Conservation (phyloP, 768 basidiomycete species). For the Suillus variegatus region DNA sequence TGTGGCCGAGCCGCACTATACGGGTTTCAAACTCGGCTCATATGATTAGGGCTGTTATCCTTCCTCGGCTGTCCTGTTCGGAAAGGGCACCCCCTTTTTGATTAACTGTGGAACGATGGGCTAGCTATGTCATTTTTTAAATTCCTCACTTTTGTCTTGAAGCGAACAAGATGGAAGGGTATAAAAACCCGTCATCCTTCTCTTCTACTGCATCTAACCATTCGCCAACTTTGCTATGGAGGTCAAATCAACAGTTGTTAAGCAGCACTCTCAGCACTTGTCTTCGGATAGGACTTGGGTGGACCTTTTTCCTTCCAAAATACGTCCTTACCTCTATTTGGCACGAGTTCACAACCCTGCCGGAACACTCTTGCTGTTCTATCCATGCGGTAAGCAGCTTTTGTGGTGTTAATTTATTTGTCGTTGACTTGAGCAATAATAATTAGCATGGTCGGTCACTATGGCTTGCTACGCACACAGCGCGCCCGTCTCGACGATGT, state of each 20-base stretch:
- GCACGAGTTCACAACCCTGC: neutral
- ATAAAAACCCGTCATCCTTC: neutral
- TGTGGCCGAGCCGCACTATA: no score
- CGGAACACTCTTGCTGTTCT: neutral
- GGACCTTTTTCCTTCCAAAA: neutral
- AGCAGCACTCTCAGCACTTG: neutral
- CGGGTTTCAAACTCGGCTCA: no score
- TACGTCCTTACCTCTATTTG: neutral
- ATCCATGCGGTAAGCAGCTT: neutral
- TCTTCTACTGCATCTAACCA: neutral
- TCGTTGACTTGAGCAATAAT: neutral
- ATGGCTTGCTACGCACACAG: neutral
- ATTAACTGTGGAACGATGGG: no score
- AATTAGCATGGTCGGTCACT: constrained; percentile 1
- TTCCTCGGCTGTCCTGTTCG: no score
- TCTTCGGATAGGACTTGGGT: neutral
- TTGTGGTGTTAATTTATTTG: neutral
- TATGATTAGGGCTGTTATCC: no score
- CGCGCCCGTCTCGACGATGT: neutral
- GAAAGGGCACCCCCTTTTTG: no score
- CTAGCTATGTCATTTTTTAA: neutral
- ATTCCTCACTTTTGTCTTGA: neutral
- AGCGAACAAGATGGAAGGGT: neutral
- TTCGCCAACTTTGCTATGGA: neutral
- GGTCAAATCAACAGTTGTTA: neutral